Conservation (phyloP, 495 filamentous ascomycete genomes). For the Jackrogersella minutella region DNA sequence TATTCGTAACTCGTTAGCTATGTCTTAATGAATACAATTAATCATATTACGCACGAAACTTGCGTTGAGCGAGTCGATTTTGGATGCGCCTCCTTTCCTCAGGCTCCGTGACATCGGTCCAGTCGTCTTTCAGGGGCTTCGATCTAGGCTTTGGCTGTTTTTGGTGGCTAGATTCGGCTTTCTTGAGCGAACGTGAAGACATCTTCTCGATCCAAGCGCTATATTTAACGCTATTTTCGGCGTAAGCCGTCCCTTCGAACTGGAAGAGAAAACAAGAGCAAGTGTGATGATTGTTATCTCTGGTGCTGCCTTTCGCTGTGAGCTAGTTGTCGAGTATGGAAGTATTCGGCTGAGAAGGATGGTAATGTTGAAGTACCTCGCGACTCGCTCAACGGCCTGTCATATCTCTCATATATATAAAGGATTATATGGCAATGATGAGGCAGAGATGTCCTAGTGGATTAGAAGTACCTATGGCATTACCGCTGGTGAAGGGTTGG, state of each 20-base stretch:
- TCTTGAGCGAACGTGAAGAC: slow-evolving; percentile 47
- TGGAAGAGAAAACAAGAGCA: neutral
- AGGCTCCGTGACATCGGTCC: slow-evolving; percentile 66
- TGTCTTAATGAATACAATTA: neutral
- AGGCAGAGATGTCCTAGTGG: neutral
- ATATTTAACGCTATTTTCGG: slow-evolving; percentile 1
- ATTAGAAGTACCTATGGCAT: neutral
- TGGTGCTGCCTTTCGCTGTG: neutral
- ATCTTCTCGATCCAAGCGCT: slow-evolving; percentile 31
- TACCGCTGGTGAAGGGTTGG: slow-evolving; percentile 1
- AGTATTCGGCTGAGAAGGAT: neutral
- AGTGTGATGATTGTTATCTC: neutral
- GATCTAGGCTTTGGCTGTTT: slow-evolving; percentile 46
- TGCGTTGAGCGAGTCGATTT: slow-evolving; percentile 67
- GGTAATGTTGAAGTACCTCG: neutral
- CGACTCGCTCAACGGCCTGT: neutral
- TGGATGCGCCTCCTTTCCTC: slow-evolving; percentile 68
- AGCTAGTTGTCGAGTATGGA: neutral
- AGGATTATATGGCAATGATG: neutral
- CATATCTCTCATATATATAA: slow-evolving; percentile 6
- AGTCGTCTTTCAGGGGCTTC: slow-evolving; percentile 60
- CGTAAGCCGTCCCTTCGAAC: neutral
- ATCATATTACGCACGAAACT: slow-evolving; percentile 59
- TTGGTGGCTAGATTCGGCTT: slow-evolving; percentile 42
- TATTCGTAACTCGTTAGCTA: slow-evolving; percentile 39